Conservation (phyloP, 2,329 filamentous ascomycete species). For the Trichoderma cornu-damae region DNA sequence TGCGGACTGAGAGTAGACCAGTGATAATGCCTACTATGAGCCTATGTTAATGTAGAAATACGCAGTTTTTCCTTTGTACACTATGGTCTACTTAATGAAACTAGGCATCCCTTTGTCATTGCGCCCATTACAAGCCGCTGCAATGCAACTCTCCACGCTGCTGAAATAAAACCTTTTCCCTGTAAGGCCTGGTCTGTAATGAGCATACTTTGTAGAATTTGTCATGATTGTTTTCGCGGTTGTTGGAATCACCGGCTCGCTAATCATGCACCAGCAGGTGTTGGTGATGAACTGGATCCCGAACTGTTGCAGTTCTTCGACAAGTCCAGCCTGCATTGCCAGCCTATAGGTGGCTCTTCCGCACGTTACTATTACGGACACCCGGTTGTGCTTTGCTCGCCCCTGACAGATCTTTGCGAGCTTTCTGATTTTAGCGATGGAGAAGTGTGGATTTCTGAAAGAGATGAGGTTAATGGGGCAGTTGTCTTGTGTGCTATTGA, state of each 20-base stretch:
- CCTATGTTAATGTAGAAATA: no score
- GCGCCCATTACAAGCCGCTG: constrained; percentile 21
- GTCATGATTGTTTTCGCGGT: constrained; percentile 35
- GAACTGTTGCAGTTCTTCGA: constrained; percentile 32
- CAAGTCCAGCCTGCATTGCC: constrained; percentile 27
- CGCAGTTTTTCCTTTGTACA: no score
- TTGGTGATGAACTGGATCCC: constrained; percentile 39
- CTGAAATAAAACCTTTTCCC: constrained; percentile 26
- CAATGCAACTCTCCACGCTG: constrained; percentile 24
- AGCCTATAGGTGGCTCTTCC: constrained; percentile 11
- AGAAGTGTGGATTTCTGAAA: constrained; percentile 43
- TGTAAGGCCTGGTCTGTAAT: constrained; percentile 34
- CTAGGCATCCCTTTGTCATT: neutral
- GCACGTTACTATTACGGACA: constrained; percentile 22
- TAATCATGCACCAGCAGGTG: constrained; percentile 46
- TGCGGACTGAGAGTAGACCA: no score
- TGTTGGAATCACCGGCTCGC: constrained; percentile 34
- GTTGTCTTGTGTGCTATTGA: constrained; percentile 19
- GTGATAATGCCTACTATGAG: no score
- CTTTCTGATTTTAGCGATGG: constrained; percentile 32
- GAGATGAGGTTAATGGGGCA: constrained; percentile 35
- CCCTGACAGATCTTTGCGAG: constrained; percentile 30
- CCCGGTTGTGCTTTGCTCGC: constrained; percentile 22
- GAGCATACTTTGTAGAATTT: constrained; percentile 44
- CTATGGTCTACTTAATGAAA: neutral